Evolutionary conservation across 2,329 filamentous ascomycete species (phyloP), one percentile per base, ranked within the genome.

Genomic region (Cadophora sp.): DNA sequence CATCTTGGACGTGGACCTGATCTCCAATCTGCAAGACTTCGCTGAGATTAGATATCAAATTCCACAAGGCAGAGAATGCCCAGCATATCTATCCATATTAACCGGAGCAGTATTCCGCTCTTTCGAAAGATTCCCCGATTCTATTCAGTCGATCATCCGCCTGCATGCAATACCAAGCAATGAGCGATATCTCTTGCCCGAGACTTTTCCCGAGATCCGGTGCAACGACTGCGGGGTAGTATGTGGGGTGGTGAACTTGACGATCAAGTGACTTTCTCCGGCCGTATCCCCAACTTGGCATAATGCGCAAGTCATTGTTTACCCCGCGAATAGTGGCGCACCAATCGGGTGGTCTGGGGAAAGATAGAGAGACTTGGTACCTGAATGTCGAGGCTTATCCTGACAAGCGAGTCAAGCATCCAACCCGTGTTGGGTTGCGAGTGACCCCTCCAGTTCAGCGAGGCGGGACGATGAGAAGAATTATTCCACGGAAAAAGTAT

Each of bases 1-100:
- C 55, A 58, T 58, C 3, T 58, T 31, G 55, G 55, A n/a, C 22
- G 55, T 58, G n/a, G n/a, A n/a, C n/a, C n/a, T n/a, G 55, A 31
- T 5, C 14, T 43, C 37, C 6, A 16, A 16, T 43, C 7, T 12
- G 6, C 37, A 12, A 12, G 3, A 43, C 3, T 9, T 43, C 37
- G 14, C 37, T 43, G 37, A 6, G 11, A 8, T 43, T 16, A 8
- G 7, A 43, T 43, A 16, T 43, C 6, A 12, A 43, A 43, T 12
- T 43, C 37, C 14, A 43, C 55, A 58, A 37, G 55, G 37, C 27
- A 40, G 55, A 58, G n/a, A 58, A 58, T 5, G 55, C 55, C 34
- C 27, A 40, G 55, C 55, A 58, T 58, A 58, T 58, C 55, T 34
- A 37, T 16, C 29, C 55, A 37, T 34, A 58, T 37, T 27, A 58